Evolutionary conservation across 2,329 filamentous ascomycete species (phyloP).

Genomic region (Diaporthe amygdali): DNA sequence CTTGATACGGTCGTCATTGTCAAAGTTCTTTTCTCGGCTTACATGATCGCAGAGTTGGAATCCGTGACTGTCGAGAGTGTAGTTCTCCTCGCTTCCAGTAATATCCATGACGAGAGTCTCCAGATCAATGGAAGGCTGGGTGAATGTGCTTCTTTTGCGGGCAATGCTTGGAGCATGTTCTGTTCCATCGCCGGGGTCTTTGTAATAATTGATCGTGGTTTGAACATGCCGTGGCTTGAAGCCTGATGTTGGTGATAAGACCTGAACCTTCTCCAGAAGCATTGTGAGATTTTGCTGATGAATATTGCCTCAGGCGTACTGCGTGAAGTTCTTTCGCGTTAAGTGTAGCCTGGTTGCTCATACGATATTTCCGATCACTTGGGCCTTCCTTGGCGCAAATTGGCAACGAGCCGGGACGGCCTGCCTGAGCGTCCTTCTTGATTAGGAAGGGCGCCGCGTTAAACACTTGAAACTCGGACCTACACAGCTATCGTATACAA

Average conservation of each 20-base stretch:
- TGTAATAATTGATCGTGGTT: constrained; percentile 36
- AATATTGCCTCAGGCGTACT: neutral
- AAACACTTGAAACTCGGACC: neutral
- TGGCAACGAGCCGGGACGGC: neutral
- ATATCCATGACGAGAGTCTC: neutral
- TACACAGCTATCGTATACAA: neutral
- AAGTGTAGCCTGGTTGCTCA: neutral
- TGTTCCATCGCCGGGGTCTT: constrained; percentile 32
- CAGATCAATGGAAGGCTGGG: neutral
- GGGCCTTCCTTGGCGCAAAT: neutral
- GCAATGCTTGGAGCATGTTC: constrained; percentile 29
- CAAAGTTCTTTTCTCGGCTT: neutral
- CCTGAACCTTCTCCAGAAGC: neutral
- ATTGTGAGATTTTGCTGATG: neutral
- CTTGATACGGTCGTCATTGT: neutral
- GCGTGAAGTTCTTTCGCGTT: too few species aligned
- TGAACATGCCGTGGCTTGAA: neutral
- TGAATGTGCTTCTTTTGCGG: neutral
- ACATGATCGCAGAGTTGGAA: neutral
- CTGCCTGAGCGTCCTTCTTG: neutral
- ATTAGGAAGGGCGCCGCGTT: neutral
- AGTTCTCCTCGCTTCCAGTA: neutral
- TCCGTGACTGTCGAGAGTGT: neutral
- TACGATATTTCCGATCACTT: neutral
- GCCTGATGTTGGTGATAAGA: neutral